Base-by-base conservation (phyloP, 495 filamentous ascomycete species). In the Hypoxylon crocopeplum region DNA sequence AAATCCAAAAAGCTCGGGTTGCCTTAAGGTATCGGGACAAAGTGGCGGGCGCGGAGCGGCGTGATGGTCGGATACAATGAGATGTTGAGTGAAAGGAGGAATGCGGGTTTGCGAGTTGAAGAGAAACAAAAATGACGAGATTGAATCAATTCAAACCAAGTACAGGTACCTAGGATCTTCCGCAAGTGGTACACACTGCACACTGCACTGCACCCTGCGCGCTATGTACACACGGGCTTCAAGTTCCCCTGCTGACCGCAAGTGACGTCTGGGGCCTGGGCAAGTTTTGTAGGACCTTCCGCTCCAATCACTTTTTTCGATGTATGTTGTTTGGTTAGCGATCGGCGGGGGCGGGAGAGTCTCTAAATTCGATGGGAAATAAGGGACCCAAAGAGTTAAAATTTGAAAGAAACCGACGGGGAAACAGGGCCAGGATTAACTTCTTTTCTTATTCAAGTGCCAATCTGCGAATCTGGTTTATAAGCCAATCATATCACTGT, bases 221-320 rank as follows among this genome's bases (percentile, higher is more conserved):
- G 8, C 4, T 27, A 27, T 8, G 36, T 49, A 42, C 29, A 49
- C 22, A 61, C 57, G 44, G 57, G 21, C 58, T 42, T 46, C 22
- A 41, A 30, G 40, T 24, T 61, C 36, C 36, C 53, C 36, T 48
- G 45, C 50, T 62, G 58, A 56, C 58, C 50, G 50, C 3, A 55
- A 50, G 45, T 62, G 58, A 56, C 50, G 50, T 62, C 58, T 62
- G 8, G 36, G 44, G n/a, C n/a, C n/a, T n/a, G n/a, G n/a, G n/a
- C n/a, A n/a, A n/a, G n/a, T n/a, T n/a, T n/a, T n/a, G n/a, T n/a
- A 45, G 20, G 6, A 1, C 41, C 38, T 47, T 42, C 46, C 39
- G 33, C 52, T 46, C 59, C 59, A 56, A 62, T 62, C 51, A 56
- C 25, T 33, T 27, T 54, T 34, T 24, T 39, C 17, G 25, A 19